Base-by-base conservation (phyloP, 208 protist genomes). In the Dictyostelium gargantuum region DNA sequence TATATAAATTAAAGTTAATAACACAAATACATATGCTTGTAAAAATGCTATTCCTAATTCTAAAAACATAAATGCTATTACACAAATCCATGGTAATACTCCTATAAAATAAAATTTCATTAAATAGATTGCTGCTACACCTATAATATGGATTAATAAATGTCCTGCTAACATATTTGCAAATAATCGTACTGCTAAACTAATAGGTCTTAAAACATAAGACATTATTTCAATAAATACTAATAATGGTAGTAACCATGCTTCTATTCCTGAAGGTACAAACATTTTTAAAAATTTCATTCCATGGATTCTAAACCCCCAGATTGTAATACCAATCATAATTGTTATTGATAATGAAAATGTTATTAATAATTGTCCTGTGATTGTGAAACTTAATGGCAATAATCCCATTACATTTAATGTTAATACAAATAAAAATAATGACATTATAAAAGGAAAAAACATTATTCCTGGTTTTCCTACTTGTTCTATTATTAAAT, bases 191-290 rank as follows among this genome's bases (percentile, higher is more conserved):
- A 73, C 66, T 73, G 66, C 66, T 73, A 73, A 73, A 73, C 66
- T 73, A 44, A 73, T 73, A 46, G 66, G 66, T 73, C 66, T 73
- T 73, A 73, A 73, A 6, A 38, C 21, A 73, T 73, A 73, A 44
- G 66, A 73, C 66, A 73, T 73, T 23, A 73, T 73, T 73, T 73
- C 66, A 73, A 73, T 73, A 19, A 73, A 38, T 44, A 73, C 66
- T 73, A 73, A 73, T 73, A 73, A 73, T 73, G 66, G 66, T 73
- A 73, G 44, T 73, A 73, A 73, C 66, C 66, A 73, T 44, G 66
- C 35, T 44, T 73, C 66, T 26, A 73, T 73, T 73, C 66, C 66
- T 44, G 66, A 73, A 26, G 66, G 66, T n/a, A 73, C 66, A 44
- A 73, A 73, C 35, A 73, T 73, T 23, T 73, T 73, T 73, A 73